Conservation (phyloP, 768 basidiomycete genomes). For the Postia placenta region DNA sequence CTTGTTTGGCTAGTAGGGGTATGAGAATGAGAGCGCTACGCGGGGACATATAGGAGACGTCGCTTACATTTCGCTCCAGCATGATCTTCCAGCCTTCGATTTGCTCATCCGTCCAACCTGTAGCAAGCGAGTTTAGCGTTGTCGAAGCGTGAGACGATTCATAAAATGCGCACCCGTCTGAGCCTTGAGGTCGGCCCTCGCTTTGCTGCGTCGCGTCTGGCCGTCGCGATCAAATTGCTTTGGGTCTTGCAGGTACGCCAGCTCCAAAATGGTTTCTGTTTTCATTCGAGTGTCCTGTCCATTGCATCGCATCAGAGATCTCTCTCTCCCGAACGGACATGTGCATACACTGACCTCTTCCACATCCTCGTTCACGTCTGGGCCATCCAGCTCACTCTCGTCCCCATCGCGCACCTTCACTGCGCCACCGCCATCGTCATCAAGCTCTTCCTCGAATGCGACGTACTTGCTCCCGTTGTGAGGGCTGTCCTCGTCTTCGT, state of each 20-base stretch:
- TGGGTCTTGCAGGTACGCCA: constrained; percentile 70
- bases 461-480: constrained; percentile 19
- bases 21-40: background rate
- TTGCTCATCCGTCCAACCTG: constrained; percentile 78
- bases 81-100: constrained; percentile 91
- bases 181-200: constrained; percentile 56
- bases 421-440: constrained; percentile 33
- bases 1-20: constrained; percentile 52
- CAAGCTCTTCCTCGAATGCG: constrained; percentile 51
- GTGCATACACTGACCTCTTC: constrained; percentile 8
- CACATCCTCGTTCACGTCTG: constrained; percentile 22
- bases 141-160: background rate
- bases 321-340: background rate
- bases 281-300: constrained; percentile 24
- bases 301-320: background rate
- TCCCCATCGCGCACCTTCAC: constrained; percentile 63
- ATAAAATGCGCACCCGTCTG: constrained; percentile 48
- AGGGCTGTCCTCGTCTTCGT: constrained; percentile 41
- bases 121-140: background rate
- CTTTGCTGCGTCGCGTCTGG: constrained; percentile 63
- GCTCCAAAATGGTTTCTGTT: constrained; percentile 62
- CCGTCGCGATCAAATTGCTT: constrained; percentile 74
- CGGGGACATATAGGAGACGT: background rate
- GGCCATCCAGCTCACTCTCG: constrained; percentile 30
- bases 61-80: constrained; percentile 79